Conservation (phyloP, 257 asterid species). For the Nicotiana otophora region DNA sequence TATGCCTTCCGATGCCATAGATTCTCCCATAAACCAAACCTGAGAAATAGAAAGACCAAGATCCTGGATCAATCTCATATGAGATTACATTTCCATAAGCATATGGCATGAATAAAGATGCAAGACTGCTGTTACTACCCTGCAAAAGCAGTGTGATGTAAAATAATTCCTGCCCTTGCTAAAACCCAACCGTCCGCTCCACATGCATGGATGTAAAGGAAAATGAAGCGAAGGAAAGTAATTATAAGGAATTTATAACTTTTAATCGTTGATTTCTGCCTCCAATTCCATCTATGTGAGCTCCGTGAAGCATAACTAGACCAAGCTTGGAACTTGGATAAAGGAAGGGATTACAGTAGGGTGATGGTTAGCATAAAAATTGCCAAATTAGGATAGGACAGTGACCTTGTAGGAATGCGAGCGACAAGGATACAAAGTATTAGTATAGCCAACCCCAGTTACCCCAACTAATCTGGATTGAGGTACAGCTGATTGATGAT, state of each 20-base stretch:
- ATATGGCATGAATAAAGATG: neutral
- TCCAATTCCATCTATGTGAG: neutral
- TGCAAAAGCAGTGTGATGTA: neutral
- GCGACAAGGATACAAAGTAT: neutral
- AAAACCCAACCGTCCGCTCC: neutral
- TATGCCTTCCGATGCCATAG: neutral
- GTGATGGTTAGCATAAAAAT: neutral
- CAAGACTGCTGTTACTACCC: neutral
- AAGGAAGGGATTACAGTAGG: neutral
- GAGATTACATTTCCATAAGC: neutral
- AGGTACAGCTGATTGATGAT: neutral
- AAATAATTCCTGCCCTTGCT: neutral
- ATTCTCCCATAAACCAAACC: conserved; percentile 16
- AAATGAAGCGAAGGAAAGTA: neutral
- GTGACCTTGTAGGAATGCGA: neutral
- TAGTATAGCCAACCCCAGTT: neutral
- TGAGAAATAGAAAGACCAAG: conserved; percentile 10
- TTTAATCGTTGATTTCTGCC: neutral
- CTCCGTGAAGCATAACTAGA: neutral
- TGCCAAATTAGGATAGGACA: neutral
- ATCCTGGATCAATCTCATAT: neutral
- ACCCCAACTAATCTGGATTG: neutral
- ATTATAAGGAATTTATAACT: neutral
- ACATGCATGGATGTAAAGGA: neutral
- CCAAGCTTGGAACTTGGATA: neutral